phyloP scores from a whole-genome alignment of 768 basidiomycete species.

The Suillus subalutaceus region DNA sequence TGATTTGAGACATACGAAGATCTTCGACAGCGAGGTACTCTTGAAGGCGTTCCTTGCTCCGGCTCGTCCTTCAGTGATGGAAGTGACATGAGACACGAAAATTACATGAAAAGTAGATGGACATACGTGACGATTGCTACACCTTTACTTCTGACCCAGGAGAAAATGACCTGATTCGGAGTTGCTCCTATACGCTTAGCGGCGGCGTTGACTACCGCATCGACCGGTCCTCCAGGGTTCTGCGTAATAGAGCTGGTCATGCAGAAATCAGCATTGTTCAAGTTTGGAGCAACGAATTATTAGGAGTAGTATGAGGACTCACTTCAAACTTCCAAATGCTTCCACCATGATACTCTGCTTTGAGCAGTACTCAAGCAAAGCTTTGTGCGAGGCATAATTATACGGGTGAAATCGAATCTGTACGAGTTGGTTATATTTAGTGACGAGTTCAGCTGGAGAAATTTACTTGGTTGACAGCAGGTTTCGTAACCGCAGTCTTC shows the following conservation, averaged over 20 bases:
- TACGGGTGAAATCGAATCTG: slow-evolving; percentile 76
- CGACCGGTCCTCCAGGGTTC: slow-evolving; percentile 66
- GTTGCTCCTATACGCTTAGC: slow-evolving; percentile 58
- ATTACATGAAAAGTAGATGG: not conserved
- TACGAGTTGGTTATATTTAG: not conserved
- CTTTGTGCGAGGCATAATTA: slow-evolving; percentile 61
- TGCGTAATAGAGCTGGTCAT: slow-evolving; percentile 57
- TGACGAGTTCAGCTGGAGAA: too few species aligned
- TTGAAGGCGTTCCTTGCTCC: slow-evolving; percentile 58
- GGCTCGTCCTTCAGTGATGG: slow-evolving; percentile 52
- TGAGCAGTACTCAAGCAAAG: slow-evolving; percentile 53
- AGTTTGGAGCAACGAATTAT: slow-evolving; percentile 15
- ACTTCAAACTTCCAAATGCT: slow-evolving; percentile 67
- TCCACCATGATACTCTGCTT: slow-evolving; percentile 63
- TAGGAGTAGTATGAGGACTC: slow-evolving; percentile 38
- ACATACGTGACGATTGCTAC: slow-evolving; percentile 65
- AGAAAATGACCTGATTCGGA: slow-evolving; percentile 66
- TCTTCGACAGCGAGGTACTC: slow-evolving; percentile 72
- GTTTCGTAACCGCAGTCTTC: slow-evolving; percentile 54
- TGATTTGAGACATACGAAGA: slow-evolving; percentile 39
- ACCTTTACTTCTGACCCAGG: slow-evolving; percentile 71
- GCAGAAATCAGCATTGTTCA: not conserved
- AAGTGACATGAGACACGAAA: slow-evolving; percentile 7
- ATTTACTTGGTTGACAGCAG: slow-evolving; percentile 70
- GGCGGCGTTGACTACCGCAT: slow-evolving; percentile 52